phyloP scores from a whole-genome alignment of 73 alveolate species.

The Durusdinium trenchii region DNA sequence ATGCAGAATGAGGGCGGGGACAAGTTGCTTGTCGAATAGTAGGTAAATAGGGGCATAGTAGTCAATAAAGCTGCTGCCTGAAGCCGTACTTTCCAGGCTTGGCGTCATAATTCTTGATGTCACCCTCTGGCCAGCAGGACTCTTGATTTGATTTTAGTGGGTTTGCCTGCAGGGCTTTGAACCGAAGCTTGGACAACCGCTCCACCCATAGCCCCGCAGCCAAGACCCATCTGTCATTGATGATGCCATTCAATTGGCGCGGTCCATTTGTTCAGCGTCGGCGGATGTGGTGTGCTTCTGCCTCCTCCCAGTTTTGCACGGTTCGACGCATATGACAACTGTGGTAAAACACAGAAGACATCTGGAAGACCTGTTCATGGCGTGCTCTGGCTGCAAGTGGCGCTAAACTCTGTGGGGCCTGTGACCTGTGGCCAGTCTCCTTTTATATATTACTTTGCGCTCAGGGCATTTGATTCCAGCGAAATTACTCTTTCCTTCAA shows the following conservation, averaged over 20 bases:
- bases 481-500: not conserved
- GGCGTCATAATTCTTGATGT: not conserved
- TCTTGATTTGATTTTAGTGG: not conserved
- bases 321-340: not conserved
- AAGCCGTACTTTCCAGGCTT: not conserved
- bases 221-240: not conserved
- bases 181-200: not conserved
- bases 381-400: not conserved
- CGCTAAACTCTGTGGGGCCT: not conserved
- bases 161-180: not conserved
- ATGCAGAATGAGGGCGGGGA: not conserved
- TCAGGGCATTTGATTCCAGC: not conserved
- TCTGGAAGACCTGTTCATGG: constrained; percentile 33
- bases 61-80: not conserved
- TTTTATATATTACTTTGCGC: not conserved
- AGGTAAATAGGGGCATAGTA: not conserved
- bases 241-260: not conserved
- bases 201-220: not conserved
- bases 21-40: not conserved
- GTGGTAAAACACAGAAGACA: constrained; percentile 8
- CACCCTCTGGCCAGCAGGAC: not conserved
- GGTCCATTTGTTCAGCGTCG: not conserved
- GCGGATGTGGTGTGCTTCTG: not conserved
- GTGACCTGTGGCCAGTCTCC: not conserved
- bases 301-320: not conserved